Evolutionary conservation across 1,284 basidiomycete species (phyloP), one percentile per base, ranked within the genome.

Genomic region (Tilletiaria anomala): DNA sequence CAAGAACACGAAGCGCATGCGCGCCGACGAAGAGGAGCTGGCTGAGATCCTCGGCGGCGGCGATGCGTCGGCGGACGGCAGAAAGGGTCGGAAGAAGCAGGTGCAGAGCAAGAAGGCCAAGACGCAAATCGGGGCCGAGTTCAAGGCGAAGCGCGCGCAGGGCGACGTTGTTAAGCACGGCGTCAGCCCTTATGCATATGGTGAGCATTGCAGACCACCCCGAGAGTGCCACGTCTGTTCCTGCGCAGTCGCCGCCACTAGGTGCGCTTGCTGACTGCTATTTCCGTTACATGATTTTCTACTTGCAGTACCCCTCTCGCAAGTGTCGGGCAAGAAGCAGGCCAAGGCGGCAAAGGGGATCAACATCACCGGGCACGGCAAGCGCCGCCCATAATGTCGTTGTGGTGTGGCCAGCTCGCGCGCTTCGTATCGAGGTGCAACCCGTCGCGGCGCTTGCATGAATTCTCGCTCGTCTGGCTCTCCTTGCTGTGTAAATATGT

Each of bases 121-220:
- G 50, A 50, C 58, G 40, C 39, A 42, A 11, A 53, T 65, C 24
- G 63, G 63, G 15, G 46, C 48, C 32, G 58, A 59, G 49, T 66
- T 63, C 50, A 43, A 49, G 14, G 54, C 60, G 18, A 53, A 52
- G 34, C 45, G 51, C 17, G 63, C 58, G 19, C 47, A 53, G 21
- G 63, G 63, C 16, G 63, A 65, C 37, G 74, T 94, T 65, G 91
- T 85, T 69, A 83, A 78, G 64, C 75, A 78, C 29, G 70, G 84
- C 38, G 70, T 72, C 38, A 87, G 89, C 60, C 93, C 93, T 1
- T 97, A 86, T 68, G 87, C 86, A 15, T 99, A 96, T 67, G 69
- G 36, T 37, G 22, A 37, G 36, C n/a, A n/a, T n/a, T n/a, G n/a
- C n/a, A n/a, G n/a, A n/a, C n/a, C n/a, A n/a, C n/a, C n/a, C n/a